These are phyloP conservation scores for Salix dunnii DNA, from an alignment of 345 rosid species.

Conservation along the genomic window DNA sequence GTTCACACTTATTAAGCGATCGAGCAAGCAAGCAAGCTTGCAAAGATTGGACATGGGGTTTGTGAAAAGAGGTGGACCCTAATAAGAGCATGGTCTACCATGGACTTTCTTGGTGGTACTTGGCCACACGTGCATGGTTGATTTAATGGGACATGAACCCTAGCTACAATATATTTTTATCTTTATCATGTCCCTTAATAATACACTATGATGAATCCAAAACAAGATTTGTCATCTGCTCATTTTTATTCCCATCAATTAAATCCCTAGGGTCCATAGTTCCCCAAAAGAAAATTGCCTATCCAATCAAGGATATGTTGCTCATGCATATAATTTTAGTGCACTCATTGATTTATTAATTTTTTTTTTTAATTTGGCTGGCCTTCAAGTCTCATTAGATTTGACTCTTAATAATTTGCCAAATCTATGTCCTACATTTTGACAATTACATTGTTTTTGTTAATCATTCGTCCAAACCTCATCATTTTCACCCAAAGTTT, in stretches of 20 bases:
- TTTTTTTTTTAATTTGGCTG: not conserved
- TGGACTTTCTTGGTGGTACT: not conserved
- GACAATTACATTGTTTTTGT: not conserved
- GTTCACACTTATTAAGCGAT: not conserved
- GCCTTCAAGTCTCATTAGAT: no score
- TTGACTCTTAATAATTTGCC: conserved; percentile 10
- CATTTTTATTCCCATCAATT: conserved; percentile 3
- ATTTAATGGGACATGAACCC: not conserved
- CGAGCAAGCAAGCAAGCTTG: not conserved
- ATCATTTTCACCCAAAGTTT: not conserved
- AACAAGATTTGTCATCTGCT: conserved; percentile 4
- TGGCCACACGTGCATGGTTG: conserved; percentile 17
- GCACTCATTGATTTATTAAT: not conserved
- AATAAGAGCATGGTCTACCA: not conserved
- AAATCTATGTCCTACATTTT: conserved; percentile 15
- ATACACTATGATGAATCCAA: conserved; percentile 4
- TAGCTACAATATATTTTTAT: not conserved
- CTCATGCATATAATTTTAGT: not conserved
- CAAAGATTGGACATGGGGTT: not conserved
- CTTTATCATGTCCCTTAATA: not conserved
- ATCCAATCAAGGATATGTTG: not conserved
- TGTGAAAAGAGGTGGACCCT: not conserved
- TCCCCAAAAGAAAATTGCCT: not conserved
- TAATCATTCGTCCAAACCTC: no score
- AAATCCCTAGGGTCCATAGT: not conserved